Conservation (phyloP, 768 basidiomycete species). For the Artomyces pyxidatus region DNA sequence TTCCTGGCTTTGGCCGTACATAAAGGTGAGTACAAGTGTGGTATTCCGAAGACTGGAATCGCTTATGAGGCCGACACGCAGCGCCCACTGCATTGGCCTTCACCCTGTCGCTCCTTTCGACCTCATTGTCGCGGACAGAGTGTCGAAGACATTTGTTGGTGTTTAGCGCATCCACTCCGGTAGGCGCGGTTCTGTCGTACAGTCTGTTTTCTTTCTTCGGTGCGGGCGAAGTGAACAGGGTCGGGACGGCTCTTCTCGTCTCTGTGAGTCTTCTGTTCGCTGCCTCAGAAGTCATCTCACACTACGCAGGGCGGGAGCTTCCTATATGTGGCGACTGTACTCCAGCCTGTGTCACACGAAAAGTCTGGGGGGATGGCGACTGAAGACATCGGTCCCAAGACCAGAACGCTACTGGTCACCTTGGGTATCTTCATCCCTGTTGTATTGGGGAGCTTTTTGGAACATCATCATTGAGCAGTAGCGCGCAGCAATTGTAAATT, state of each 20-base stretch:
- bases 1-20: slow-evolving; percentile 90
- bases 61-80: slow-evolving; percentile 22
- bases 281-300: neutral
- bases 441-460: slow-evolving; percentile 8
- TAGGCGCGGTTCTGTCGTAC: slow-evolving; percentile 76
- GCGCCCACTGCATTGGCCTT: slow-evolving; percentile 90
- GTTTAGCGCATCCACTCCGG: slow-evolving; percentile 81
- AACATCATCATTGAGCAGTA: slow-evolving; percentile 11
- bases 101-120: slow-evolving; percentile 76
- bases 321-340: slow-evolving; percentile 86
- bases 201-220: slow-evolving; percentile 50
- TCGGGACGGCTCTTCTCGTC: slow-evolving; percentile 72
- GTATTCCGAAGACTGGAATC: neutral
- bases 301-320: slow-evolving; percentile 77
- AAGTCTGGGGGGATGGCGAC: neutral
- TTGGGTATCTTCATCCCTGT: slow-evolving; percentile 13
- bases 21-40: slow-evolving; percentile 49
- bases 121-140: slow-evolving; percentile 54
- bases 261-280: slow-evolving; percentile 42
- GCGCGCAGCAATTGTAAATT: too few species aligned
- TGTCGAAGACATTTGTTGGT: slow-evolving; percentile 68
- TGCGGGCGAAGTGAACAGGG: slow-evolving; percentile 41
- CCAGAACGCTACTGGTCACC: slow-evolving; percentile 8
- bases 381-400: slow-evolving; percentile 8
- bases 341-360: slow-evolving; percentile 61